A percentile compares a stretch with the other conserved stretches of the same genome.
Conservation (phyloP, 768 basidiomycete species). For the Coprinellus micaceus region DNA sequence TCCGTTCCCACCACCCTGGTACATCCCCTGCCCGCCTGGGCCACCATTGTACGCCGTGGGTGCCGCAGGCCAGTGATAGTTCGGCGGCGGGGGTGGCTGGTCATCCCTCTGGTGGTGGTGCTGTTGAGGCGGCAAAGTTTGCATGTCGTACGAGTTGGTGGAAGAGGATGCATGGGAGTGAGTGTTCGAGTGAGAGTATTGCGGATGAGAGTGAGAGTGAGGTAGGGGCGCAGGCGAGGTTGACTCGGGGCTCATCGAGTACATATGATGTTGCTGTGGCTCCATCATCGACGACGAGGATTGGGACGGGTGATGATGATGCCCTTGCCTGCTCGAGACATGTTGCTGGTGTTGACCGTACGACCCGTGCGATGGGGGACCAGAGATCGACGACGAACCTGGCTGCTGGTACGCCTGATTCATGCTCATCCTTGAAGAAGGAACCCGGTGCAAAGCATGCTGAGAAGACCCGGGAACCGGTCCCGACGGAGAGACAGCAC, state of each 20-base stretch:
- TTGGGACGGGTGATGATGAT: conserved; percentile 12
- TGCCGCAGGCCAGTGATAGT: conserved; percentile 5
- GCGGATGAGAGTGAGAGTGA: not conserved
- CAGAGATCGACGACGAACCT: conserved; percentile 5
- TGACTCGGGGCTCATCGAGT: not conserved
- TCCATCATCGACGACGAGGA: not conserved
- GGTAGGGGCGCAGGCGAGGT: not conserved
- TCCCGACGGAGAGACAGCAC: not conserved
- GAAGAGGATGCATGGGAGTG: not conserved
- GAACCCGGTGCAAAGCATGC: conserved; percentile 9
- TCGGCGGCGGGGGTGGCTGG: not conserved
- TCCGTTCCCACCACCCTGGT: conserved; percentile 8
- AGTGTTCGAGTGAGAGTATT: not conserved
- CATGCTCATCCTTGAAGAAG: conserved; percentile 17
- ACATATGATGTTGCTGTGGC: conserved; percentile 2
- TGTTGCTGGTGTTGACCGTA: conserved; percentile 1
- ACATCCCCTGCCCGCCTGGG: conserved; percentile 1
- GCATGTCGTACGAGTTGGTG: not conserved
- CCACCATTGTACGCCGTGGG: not conserved
- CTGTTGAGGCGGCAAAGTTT: not conserved
- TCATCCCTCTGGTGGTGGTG: not conserved
- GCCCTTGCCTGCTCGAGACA: conserved; percentile 6
- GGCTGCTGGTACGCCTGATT: conserved; percentile 23
- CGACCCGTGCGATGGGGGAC: not conserved
- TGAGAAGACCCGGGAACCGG: not conserved